Evolutionary conservation across 163 green algal genomes (phyloP).

Genomic region (Trebouxiophyceae sp.): DNA sequence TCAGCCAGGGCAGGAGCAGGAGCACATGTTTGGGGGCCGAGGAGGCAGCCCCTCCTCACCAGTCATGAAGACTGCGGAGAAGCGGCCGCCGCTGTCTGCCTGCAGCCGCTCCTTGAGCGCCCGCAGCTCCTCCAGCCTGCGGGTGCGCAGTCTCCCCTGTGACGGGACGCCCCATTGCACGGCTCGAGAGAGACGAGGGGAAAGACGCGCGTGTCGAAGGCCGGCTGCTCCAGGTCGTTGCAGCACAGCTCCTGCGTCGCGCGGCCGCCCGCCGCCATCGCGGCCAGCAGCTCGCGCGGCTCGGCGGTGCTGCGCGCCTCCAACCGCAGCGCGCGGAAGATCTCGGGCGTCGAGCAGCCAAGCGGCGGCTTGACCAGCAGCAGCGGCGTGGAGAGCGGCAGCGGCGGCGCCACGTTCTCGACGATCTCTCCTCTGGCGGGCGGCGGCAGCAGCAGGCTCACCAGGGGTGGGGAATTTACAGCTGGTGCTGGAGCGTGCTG

Average conservation of each 20-base stretch:
- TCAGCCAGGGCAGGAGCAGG: neutral
- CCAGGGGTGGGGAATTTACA: no score
- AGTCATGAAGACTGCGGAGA: conserved; percentile 91
- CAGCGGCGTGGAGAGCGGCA: conserved; percentile 73
- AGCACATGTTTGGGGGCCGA: neutral
- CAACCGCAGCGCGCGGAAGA: conserved; percentile 85
- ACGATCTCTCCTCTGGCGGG: conserved; percentile 85
- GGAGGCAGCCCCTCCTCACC: neutral
- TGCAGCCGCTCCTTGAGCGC: conserved; percentile 58
- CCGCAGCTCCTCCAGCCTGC: conserved; percentile 65
- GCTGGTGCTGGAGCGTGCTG: no score
- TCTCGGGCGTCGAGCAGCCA: conserved; percentile 72
- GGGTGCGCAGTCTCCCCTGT: no score
- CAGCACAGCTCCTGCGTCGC: conserved; percentile 57
- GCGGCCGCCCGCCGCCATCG: conserved; percentile 17
- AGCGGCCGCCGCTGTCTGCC: conserved; percentile 30
- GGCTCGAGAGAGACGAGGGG: no score
- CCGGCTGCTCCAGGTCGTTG: conserved; percentile 90
- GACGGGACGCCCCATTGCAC: neutral
- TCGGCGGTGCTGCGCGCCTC: conserved; percentile 56
- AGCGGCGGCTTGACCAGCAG: conserved; percentile 83
- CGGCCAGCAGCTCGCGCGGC: conserved; percentile 51
- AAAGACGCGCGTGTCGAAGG: conserved; percentile 67
- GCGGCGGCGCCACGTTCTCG: conserved; percentile 73
- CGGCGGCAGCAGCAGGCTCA: no score